Base-by-base conservation (phyloP, 345 rosid genomes). In the Excoecaria agallocha region DNA sequence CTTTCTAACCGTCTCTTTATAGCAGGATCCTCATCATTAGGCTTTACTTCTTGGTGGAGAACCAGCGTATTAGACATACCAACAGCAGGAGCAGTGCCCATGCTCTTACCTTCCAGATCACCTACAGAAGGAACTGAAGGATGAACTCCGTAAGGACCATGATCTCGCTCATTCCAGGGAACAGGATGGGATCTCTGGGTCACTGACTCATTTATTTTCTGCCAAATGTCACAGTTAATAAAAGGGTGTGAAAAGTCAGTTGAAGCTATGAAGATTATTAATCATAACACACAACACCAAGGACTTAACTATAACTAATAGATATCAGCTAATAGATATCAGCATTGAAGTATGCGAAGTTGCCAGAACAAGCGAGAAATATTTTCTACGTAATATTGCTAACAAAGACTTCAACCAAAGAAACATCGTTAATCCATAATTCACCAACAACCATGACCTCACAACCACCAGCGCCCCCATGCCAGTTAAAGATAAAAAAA, bases 131-230 rank as follows among this genome's bases (percentile, higher is more conserved):
- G 41, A 60, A 65, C 78, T 35, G 86, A 76, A 30, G 74, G 89
- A 74, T 75, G 84, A 79, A 74, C 81, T 66, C 72, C 87, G 76
- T 80, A 75, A 75, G 81, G 81, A 61, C 84, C 84, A 73, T 49
- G 74, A 58, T 69, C 58, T 75, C 64, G 69, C 77, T 78, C 85
- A 50, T 76, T 82, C 82, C 85, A 80, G 74, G 66, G 68, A n/a
- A 52, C 74, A 75, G 70, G 66, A 80, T 70, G 82, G 74, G 86
- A 78, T 81, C 82, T 82, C 79, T 78, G 84, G 74, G 79, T 76
- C 25, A 62, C 25, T 51, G 86, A 37, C 71, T 82, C 90, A 71
- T 71, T 80, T 49, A 70, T 55, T 77, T 82, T 86, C 92, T 89
- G 86, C 52, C 45, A 71, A 60, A 63, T 38, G 20, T 38, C 37